These are phyloP conservation scores for Suillus lakei DNA, from an alignment of 768 basidiomycete species.

Conservation along the genomic window DNA sequence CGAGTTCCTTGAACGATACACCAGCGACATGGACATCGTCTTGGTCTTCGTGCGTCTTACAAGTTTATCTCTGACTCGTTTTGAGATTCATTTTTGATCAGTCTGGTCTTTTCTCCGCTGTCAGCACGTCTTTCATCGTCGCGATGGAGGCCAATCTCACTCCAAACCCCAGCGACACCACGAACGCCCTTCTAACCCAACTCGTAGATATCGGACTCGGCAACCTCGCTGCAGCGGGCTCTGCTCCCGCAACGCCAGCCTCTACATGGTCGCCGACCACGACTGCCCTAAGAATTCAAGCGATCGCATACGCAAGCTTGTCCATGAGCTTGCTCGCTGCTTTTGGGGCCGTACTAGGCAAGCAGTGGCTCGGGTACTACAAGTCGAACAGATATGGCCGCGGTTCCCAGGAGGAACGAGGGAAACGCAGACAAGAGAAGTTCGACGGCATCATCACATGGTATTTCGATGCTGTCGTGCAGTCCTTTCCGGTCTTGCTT, in stretches of 20 bases:
- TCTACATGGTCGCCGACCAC: too few relatives aligned
- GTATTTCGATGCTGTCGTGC: slow-evolving; percentile 17
- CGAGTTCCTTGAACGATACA: slow-evolving; percentile 19
- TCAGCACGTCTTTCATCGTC: slow-evolving; percentile 15
- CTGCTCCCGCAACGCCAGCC: background rate
- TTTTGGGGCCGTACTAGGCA: slow-evolving; percentile 18
- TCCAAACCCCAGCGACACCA: slow-evolving; percentile 16
- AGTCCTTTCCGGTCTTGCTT: slow-evolving; percentile 14
- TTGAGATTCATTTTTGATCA: background rate
- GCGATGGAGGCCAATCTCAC: slow-evolving; percentile 10
- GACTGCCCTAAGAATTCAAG: too few relatives aligned
- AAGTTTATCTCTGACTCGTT: background rate
- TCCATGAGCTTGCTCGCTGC: too few relatives aligned
- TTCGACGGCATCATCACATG: slow-evolving; percentile 15
- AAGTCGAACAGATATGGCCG: background rate
- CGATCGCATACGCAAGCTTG: too few relatives aligned
- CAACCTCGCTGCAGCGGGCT: slow-evolving; percentile 5
- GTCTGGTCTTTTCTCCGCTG: slow-evolving; percentile 19
- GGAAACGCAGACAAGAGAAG: slow-evolving; percentile 13
- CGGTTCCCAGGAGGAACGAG: slow-evolving; percentile 15
- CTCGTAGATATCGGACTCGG: slow-evolving; percentile 7
- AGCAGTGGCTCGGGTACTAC: slow-evolving; percentile 17
- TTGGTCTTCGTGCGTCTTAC: slow-evolving; percentile 20
- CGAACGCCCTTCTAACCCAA: slow-evolving; percentile 13
- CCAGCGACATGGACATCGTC: slow-evolving; percentile 20